Evolutionary conservation across 495 filamentous ascomycete species (phyloP), one percentile per base, ranked within the genome.

Genomic region (Articulospora tetracladia): DNA sequence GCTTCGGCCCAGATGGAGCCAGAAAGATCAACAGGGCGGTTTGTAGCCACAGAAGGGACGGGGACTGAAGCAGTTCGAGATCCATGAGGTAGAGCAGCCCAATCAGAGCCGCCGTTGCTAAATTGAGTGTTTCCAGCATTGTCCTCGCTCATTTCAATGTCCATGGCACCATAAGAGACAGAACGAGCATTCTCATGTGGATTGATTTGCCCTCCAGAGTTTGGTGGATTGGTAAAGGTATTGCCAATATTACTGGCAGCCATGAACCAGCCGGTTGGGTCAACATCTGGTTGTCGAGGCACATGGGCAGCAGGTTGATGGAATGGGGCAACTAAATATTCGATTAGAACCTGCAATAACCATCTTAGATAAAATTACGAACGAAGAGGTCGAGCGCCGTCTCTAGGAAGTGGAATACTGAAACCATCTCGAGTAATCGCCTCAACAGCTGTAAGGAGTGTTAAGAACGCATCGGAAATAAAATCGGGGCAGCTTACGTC

Each of bases 401-500:
- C 41, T 7, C 41, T 6, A 19, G 41, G 41, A 19, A 3, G 17
- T 47, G 54, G 54, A 47, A 56, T 56, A 1, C 30, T 39, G 15
- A 23, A 11, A 1, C 54, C 54, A 56, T 56, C 54, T 13, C 22
- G 26, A 25, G 54, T 56, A 22, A 56, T 13, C n/a, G 25, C 24
- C 0, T 17, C 11, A 10, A 50, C 24, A 32, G 23, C 55, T 58
- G n/a, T 13, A 20, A 12, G 11, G 13, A 46, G 17, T 26, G 13
- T 25, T 47, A 7, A 23, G 20, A 12, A 24, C 3, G 19, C 2
- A 32, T 17, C n/a, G 32, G 3, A 4, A 50, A 15, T 20, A 10
- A 25, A 8, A 1, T 26, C 15, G 41, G 41, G 17, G 41, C 17
- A 50, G 27, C 41, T 48, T 36, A 58, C 55, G 24, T 24, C 30